Evolutionary conservation across 2,329 filamentous ascomycete species (phyloP), one percentile per base, ranked within the genome.

Genomic region (Penicillium palitans): DNA sequence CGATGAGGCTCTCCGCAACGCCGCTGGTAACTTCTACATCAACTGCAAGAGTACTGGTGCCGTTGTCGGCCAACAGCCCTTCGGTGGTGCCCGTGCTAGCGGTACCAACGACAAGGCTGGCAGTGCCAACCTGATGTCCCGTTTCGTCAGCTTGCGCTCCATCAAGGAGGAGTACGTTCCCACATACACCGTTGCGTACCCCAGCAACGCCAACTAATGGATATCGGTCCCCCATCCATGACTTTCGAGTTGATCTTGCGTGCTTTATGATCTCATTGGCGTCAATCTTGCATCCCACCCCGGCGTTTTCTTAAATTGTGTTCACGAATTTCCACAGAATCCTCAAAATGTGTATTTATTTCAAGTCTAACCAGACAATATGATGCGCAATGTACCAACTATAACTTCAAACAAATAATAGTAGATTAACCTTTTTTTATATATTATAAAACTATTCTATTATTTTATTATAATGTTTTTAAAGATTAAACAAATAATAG

Each of bases 81-180:
- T 90, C 71, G 87, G 87, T 24, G 87, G 87, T 53, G 83, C 85
- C 13, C 80, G 88, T 62, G 86, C 86, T 7, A 87, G 84, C 61
- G 87, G 87, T 27, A 90, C 87, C 24, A 90, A 90, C 71, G 88
- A 90, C 76, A 90, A 90, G 81, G 87, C 87, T 17, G 87, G 87
- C 37, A 88, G 85, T 68, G 75, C 80, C 65, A 86, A 85, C 73
- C 74, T 90, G 61, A 73, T 90, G 66, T 82, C 79, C 57, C 80
- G 87, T 48, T 90, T 90, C 71, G 86, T 89, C 55, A 89, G 86
- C 73, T 76, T 84, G 70, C 79, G 87, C 62, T 85, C 84, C 44
- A 83, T 90, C 69, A 90, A 90, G 84, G 89, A 92, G 81, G 89
- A 91, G 79, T 92, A 90, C 68, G 77, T 79, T 61, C 78, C 84